These are phyloP conservation scores for Rhododendron ovatum DNA, from an alignment of 148 eudicot genomes.

Conservation along the genomic window DNA sequence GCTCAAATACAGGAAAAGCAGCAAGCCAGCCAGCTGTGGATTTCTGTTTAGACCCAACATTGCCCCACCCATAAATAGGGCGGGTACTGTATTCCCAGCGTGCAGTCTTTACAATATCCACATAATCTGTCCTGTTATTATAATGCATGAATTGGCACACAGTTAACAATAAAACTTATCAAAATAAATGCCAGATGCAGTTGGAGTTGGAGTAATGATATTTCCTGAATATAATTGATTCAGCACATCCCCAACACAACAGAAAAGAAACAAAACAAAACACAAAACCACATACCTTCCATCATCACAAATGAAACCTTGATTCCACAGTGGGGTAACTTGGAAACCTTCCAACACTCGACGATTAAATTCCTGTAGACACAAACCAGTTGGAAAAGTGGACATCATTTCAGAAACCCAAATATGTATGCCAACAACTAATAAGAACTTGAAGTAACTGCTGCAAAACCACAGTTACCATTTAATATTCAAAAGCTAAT, in stretches of 20 bases:
- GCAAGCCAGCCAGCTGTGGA: slow-evolving; percentile 99
- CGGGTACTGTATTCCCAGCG: slow-evolving; percentile 92
- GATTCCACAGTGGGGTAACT: slow-evolving; percentile 92
- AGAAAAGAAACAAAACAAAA: neutral
- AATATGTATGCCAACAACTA: neutral
- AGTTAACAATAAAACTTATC: slow-evolving; percentile 12
- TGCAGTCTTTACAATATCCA: slow-evolving; percentile 76
- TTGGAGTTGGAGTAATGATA: neutral
- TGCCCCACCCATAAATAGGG: slow-evolving; percentile 95
- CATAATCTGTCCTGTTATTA: slow-evolving; percentile 71
- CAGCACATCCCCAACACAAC: neutral
- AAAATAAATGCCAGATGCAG: neutral
- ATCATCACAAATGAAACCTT: slow-evolving; percentile 86
- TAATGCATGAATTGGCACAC: slow-evolving; percentile 14
- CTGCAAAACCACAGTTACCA: neutral
- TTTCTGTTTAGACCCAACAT: slow-evolving; percentile 84
- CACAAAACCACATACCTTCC: slow-evolving; percentile 56
- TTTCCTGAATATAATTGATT: neutral
- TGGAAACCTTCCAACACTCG: slow-evolving; percentile 84
- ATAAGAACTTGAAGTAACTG: neutral
- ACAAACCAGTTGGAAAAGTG: neutral
- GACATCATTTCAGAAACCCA: neutral
- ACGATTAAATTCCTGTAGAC: slow-evolving; percentile 58
- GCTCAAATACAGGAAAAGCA: slow-evolving; percentile 96
- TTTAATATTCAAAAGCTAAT: neutral